Base-by-base conservation (phyloP, 164 flowering plant genomes). In the Vitis labrusca region DNA sequence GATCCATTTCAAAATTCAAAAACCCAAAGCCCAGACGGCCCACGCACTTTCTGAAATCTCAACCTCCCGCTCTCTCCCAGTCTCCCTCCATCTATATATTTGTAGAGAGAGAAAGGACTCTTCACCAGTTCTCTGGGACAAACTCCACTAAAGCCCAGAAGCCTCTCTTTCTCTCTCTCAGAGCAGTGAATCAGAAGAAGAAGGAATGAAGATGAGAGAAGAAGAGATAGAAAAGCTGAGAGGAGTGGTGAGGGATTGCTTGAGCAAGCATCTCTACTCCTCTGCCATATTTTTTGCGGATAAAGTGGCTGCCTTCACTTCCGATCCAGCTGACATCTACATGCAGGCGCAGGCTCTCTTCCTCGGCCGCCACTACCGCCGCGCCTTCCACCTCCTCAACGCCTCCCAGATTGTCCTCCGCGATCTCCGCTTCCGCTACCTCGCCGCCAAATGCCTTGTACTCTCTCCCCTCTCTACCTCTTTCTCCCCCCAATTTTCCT, bases 251-350 rank as follows among this genome's bases (percentile, higher is more conserved):
- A 72, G 99, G 67, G 97, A 93, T 79, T 93, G 98, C 73, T 88
- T 96, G 63, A 92, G 90, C 89, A 93, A 96, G 83, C 99, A 96
- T 68, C 82, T 96, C 32, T 96, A 93, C 88, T 91, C 98, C 0
- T 93, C 99, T 10, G 99, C 99, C 59, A 92, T 92, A 58, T 96
- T 96, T 87, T 96, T 96, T 71, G 97, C 99, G 64, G 99, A 96
- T 71, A 96, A 96, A 67, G 92, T 96, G 32, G 97, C 94, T 19
- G 98, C 95, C 49, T 75, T 93, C 71, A 96, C 99, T 5, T 77
- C 84, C 62, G 97, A 96, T 74, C 95, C 98, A 4, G 95, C 97
- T 57, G 98, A 96, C 71, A 83, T 93, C 57, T 93, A 96, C 77
- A 93, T 93, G 98, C 97, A 91, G 73, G 99, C 98, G 0, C 99